phyloP scores from a whole-genome alignment of 1,284 basidiomycete genomes.

The Tilletia caries region DNA sequence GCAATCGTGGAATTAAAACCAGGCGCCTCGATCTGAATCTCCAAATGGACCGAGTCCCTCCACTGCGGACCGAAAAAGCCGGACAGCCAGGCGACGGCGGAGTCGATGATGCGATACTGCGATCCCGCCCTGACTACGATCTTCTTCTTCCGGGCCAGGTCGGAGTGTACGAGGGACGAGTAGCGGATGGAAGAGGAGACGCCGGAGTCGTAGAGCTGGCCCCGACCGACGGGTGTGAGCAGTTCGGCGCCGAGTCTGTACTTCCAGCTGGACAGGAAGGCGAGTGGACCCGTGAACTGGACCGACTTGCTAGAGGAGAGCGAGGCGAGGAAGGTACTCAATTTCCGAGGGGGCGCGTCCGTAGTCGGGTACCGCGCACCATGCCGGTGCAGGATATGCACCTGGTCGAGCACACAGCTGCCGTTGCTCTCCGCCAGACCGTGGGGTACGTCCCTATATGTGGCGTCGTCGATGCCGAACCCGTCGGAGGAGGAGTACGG shows the following conservation, averaged over 20 bases:
- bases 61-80: conserved; percentile 44
- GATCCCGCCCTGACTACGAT: conserved; percentile 50
- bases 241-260: conserved; percentile 64
- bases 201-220: conserved; percentile 61
- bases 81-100: conserved; percentile 66
- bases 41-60: conserved; percentile 39
- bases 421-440: not conserved
- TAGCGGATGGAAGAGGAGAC: conserved; percentile 50
- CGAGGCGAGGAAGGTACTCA: conserved; percentile 25
- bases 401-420: conserved; percentile 39
- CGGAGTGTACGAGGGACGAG: conserved; percentile 39
- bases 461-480: conserved; percentile 41
- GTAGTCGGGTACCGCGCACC: conserved; percentile 48
- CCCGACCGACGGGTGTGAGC: conserved; percentile 74
- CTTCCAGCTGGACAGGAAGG: conserved; percentile 69
- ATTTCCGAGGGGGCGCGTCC: conserved; percentile 36
- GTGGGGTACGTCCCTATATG: conserved; percentile 25
- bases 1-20: conserved; percentile 74
- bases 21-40: conserved; percentile 46
- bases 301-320: conserved; percentile 25
- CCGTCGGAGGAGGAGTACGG: conserved; percentile 44
- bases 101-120: conserved; percentile 75
- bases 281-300: conserved; percentile 61
- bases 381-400: conserved; percentile 49
- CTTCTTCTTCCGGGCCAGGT: conserved; percentile 35